Percentiles rank a stretch among this genome's conserved stretches.
phyloP scores from a whole-genome alignment of 2,329 filamentous ascomycete species.

The Cytospora chrysosperma region DNA sequence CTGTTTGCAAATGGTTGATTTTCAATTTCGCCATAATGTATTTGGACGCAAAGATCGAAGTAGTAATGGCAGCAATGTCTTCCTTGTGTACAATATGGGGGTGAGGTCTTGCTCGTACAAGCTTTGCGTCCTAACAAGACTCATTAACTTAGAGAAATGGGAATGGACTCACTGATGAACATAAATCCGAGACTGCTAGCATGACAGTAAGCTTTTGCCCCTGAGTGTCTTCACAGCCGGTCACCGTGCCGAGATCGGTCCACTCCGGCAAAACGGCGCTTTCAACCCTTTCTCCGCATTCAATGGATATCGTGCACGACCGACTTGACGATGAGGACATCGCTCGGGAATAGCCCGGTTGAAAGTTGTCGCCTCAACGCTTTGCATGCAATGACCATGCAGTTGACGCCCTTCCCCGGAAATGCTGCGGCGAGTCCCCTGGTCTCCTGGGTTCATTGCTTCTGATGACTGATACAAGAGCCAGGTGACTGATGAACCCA shows the following conservation, averaged over 20 bases:
- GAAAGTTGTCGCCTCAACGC: background rate
- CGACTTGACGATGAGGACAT: background rate
- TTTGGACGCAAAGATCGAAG: conserved; percentile 2
- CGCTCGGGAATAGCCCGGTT: background rate
- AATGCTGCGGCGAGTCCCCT: background rate
- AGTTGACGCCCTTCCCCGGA: conserved; percentile 6
- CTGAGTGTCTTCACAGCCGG: background rate
- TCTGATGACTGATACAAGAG: background rate
- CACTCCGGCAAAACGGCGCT: background rate
- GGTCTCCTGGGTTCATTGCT: background rate
- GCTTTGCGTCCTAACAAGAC: background rate
- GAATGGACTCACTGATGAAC: background rate
- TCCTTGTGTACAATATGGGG: background rate
- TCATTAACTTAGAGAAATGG: background rate
- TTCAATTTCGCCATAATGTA: conserved; percentile 14
- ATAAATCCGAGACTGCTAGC: background rate
- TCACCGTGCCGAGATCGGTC: conserved; percentile 18
- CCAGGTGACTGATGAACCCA: conserved; percentile 1
- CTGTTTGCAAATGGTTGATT: conserved; percentile 14
- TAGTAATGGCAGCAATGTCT: conserved; percentile 8
- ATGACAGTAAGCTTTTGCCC: too few relatives aligned
- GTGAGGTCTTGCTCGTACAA: background rate
- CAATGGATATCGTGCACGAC: background rate
- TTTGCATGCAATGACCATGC: background rate
- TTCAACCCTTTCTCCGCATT: background rate